Base-by-base conservation (phyloP, 495 filamentous ascomycete species). In the Entonaema liquescens region DNA sequence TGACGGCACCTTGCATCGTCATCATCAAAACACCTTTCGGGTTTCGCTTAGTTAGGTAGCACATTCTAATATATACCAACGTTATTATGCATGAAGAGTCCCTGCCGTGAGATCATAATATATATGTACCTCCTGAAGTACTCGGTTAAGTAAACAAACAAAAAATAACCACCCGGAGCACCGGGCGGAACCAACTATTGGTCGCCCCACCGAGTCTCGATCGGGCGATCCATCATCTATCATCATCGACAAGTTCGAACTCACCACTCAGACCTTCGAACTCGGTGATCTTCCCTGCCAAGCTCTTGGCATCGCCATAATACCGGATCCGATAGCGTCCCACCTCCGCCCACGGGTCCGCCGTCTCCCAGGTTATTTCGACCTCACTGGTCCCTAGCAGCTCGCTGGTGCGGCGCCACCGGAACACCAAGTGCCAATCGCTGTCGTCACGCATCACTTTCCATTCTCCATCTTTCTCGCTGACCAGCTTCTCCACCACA, bases 261-360 rank as follows among this genome's bases (percentile, higher is more conserved):
- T 76, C 78, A 33, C 84, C 82, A 76, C 92, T 93, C 13, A 85
- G 83, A 0, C 94, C 94, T 76, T 94, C 90, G 83, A 98, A 97
- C 54, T 84, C 73, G 42, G 82, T 85, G 50, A 97, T 87, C 19
- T 73, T 79, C n/a, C 94, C 94, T 9, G 81, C 76, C 25, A 90
- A 64, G 15, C 82, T 81, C 84, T 94, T 98, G 25, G 88, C 85
- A 79, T 97, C 92, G 0, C 95, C 95, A 81, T 88, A 95, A 74
- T 98, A 98, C 80, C 85, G 86, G 60, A 98, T 80, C 28, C 94
- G 84, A 82, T 97, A 98, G 71, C 83, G 83, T 9, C 92, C 93
- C 74, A 83, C 78, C 57, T 83, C 77, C 3, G 80, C 77, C 77
- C 77, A 81, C 38, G 79, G 80, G 53, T 87, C 85, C 72, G 88